Evolutionary conservation across 2,329 filamentous ascomycete species (phyloP).

Genomic region (Coleophoma cylindrospora): DNA sequence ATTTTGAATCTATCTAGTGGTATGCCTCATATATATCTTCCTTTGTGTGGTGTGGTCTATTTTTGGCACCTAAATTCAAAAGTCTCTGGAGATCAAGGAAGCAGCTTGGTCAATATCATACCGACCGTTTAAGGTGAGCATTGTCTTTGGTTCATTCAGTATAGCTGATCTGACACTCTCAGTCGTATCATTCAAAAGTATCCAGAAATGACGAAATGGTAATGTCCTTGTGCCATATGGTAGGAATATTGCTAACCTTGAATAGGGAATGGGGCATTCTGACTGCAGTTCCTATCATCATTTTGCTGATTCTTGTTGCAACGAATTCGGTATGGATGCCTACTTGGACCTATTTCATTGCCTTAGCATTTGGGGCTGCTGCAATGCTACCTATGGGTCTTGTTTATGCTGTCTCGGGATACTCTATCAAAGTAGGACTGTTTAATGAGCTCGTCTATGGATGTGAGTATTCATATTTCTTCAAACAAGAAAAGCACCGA

Average conservation of each 20-base stretch:
- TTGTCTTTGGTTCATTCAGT: neutral
- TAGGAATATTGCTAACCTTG: neutral
- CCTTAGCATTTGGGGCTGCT: neutral
- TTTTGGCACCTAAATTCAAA: neutral
- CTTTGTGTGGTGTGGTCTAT: neutral
- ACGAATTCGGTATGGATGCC: neutral
- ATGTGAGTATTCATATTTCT: neutral
- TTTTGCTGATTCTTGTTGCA: neutral
- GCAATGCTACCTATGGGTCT: neutral
- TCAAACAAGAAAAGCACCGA: neutral
- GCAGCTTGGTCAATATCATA: neutral
- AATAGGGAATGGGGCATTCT: neutral
- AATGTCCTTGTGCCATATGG: neutral
- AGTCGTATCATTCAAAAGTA: neutral
- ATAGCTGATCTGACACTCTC: neutral
- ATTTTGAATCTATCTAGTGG: neutral
- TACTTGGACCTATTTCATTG: neutral
- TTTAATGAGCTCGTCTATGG: constrained; percentile 1
- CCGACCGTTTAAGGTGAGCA: neutral
- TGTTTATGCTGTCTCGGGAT: neutral
- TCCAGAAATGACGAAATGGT: neutral
- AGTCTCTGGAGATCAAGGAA: neutral
- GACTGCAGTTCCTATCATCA: neutral
- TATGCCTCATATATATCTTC: neutral
- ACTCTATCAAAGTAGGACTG: neutral